Conservation (phyloP, 345 rosid genomes). For the Gossypioides kirkii region DNA sequence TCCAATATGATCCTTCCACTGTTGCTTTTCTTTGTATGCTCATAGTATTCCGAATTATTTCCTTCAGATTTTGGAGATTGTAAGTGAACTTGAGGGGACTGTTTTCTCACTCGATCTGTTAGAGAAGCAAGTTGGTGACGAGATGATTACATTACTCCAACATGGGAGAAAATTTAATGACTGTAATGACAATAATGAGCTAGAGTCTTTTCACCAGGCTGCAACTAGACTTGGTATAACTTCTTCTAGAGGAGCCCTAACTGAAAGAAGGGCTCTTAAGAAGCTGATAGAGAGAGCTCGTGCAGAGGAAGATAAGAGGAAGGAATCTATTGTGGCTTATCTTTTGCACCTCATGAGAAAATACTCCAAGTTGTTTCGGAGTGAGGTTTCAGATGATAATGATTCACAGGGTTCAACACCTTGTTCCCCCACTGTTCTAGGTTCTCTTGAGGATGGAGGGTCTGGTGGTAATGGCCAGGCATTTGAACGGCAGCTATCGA, state of each 20-base stretch:
- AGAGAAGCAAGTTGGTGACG: conserved; percentile 96
- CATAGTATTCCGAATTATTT: conserved; percentile 4
- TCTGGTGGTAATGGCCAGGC: conserved; percentile 40
- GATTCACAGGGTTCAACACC: conserved; percentile 91
- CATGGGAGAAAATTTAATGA: conserved; percentile 77
- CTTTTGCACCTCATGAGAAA: conserved; percentile 91
- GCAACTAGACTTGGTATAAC: conserved; percentile 72
- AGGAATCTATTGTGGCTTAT: conserved; percentile 92
- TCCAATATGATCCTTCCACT: neutral
- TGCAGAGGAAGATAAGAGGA: conserved; percentile 90
- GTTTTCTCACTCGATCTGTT: conserved; percentile 57
- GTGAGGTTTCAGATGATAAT: conserved; percentile 73
- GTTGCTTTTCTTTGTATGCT: neutral
- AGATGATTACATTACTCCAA: conserved; percentile 73
- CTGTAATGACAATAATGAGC: conserved; percentile 58
- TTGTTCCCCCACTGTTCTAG: conserved; percentile 70
- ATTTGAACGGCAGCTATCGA: conserved; percentile 84
- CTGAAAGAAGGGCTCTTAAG: conserved; percentile 89
- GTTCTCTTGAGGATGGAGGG: conserved; percentile 47
- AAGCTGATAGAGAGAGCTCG: conserved; percentile 93
- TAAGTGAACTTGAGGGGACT: conserved; percentile 62
- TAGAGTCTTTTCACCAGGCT: conserved; percentile 82
- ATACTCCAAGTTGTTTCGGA: conserved; percentile 90
- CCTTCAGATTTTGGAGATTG: conserved; percentile 77
- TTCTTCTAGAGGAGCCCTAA: conserved; percentile 86